Percentiles rank a stretch among this genome's conserved stretches.
phyloP scores from a whole-genome alignment of 495 filamentous ascomycete species.

The Pyronema domesticum region DNA sequence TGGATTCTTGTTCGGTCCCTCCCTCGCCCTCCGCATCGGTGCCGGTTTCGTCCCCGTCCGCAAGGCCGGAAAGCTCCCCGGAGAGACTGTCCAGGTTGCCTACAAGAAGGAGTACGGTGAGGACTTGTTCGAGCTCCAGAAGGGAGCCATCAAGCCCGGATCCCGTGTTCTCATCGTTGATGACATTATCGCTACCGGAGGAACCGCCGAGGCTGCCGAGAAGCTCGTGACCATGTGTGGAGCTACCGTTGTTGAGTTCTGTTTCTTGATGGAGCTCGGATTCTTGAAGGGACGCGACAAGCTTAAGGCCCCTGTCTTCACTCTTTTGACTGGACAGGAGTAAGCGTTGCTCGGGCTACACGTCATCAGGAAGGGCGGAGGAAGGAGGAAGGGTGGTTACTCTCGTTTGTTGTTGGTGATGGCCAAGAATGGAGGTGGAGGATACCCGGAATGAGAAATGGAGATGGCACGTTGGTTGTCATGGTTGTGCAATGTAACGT shows the following conservation, averaged over 20 bases:
- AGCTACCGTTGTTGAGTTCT: slow-evolving; percentile 58
- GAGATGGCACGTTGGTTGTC: no score
- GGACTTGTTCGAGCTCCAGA: slow-evolving; percentile 94
- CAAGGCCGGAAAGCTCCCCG: slow-evolving; percentile 93
- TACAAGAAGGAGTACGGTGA: slow-evolving; percentile 95
- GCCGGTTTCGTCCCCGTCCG: slow-evolving; percentile 87
- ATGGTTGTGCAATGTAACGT: no score
- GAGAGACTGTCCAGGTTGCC: slow-evolving; percentile 58
- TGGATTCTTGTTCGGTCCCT: slow-evolving; percentile 89
- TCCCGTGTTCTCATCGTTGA: slow-evolving; percentile 87
- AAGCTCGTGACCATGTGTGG: slow-evolving; percentile 69
- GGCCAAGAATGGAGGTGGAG: no score
- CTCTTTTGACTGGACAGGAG: slow-evolving; percentile 40
- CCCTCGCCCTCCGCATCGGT: slow-evolving; percentile 65
- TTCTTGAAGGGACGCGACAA: slow-evolving; percentile 84
- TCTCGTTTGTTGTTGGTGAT: no score
- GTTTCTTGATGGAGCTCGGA: slow-evolving; percentile 92
- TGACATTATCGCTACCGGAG: slow-evolving; percentile 96
- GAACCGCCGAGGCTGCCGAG: slow-evolving; percentile 77
- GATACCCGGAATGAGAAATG: no score
- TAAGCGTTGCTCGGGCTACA: not conserved
- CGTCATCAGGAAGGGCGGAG: no score
- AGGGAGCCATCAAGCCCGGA: slow-evolving; percentile 61
- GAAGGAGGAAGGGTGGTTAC: no score
- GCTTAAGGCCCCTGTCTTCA: slow-evolving; percentile 69